Evolutionary conservation across 495 filamentous ascomycete genomes (phyloP), one percentile per base, ranked within the genome.

Genomic region (Geoglossum glabrum): DNA sequence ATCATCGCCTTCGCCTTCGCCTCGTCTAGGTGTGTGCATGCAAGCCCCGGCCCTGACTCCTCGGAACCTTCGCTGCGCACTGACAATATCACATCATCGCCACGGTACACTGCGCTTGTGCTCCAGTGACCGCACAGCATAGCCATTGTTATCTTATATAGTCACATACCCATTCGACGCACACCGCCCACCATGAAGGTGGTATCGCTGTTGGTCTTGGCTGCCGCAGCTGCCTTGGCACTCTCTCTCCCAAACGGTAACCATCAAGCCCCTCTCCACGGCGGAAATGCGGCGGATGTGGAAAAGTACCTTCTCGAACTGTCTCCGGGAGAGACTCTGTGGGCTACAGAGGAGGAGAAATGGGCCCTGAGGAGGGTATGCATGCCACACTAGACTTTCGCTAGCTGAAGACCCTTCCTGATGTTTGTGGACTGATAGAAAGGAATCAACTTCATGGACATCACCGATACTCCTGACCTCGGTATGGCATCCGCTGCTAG

Each of bases 311-410:
- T 92, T 34, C 84, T 98, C 60, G 90, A 98, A 73, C 70, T 94
- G n/a, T 73, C 78, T 17, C 90, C 88, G n/a, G 87, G 85, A 59
- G 76, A 87, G 62, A 88, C 80, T 25, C 70, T 73, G 71, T 93
- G 86, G 85, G 82, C 95, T 26, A 90, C 85, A 0, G 90, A 98
- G 63, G 87, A 95, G 30, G 81, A 95, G 71, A 98, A 98, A 71
- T 95, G 93, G 85, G 79, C 78, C 61, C 72, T 97, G 60, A 82
- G 85, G 68, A 73, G 89, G 62, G 88, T 95, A 78, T 59, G 56
- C 46, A 57, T 13, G n/a, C n/a, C n/a, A n/a, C 38, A 11, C 25
- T 8, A 15, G 6, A 58, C 3, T 34, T 7, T 46, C 36, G 10
- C 47, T 23, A 25, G 19, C 13, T 17, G 36, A 40, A 19, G 36